Conservation (phyloP, 106 monocot genomes). For the Phalaenopsis aphrodite region DNA sequence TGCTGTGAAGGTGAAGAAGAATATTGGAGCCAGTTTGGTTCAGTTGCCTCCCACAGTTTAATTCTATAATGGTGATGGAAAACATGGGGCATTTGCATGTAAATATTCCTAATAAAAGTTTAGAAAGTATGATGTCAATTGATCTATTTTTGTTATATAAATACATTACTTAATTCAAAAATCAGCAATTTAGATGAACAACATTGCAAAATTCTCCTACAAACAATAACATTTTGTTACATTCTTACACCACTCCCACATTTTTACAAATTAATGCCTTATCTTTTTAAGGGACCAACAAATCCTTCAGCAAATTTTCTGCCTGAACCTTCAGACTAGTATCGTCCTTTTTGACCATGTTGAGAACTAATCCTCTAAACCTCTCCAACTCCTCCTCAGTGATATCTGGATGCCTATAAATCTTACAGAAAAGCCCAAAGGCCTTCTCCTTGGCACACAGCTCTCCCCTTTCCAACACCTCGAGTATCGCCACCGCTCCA, state of each 20-base stretch:
- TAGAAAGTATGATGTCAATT: too few relatives aligned
- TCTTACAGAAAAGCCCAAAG: neutral
- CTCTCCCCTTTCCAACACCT: conserved; percentile 3
- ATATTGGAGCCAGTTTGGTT: conserved; percentile 31
- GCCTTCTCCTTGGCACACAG: neutral
- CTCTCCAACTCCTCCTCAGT: neutral
- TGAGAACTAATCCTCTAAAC: neutral
- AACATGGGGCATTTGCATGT: too few relatives aligned
- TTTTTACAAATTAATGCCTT: too few relatives aligned
- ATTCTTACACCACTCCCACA: too few relatives aligned
- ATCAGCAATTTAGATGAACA: too few relatives aligned
- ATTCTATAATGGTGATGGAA: too few relatives aligned
- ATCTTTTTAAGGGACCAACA: neutral
- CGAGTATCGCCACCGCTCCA: conserved; percentile 5
- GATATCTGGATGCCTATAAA: neutral
- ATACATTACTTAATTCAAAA: too few relatives aligned
- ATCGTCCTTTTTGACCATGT: neutral
- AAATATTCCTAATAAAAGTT: too few relatives aligned
- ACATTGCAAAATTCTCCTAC: too few relatives aligned
- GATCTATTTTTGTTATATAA: too few relatives aligned
- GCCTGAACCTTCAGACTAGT: neutral
- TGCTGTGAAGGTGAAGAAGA: conserved; percentile 28
- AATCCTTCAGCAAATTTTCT: neutral
- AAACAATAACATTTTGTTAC: too few relatives aligned
- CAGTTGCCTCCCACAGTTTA: neutral